A percentile compares a stretch with the other conserved stretches of the same genome.
Evolutionary conservation across 306 rosid species (phyloP).

Genomic region (Malus sylvestris): DNA sequence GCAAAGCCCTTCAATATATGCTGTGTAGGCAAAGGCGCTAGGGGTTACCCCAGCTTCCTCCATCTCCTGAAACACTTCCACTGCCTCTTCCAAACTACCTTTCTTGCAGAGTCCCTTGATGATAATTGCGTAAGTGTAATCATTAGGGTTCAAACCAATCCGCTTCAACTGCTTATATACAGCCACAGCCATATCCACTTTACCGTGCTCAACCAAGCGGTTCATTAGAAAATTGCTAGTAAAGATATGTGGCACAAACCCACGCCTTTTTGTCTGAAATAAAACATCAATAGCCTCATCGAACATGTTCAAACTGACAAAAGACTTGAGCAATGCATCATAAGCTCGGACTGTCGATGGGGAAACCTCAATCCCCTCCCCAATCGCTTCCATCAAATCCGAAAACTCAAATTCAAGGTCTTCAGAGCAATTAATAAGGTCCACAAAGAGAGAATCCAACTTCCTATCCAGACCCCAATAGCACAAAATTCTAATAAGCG

Average conservation of each 20-base stretch:
- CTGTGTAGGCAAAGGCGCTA: conserved; percentile 38
- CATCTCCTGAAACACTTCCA: conserved; percentile 54
- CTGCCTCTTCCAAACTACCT: conserved; percentile 46
- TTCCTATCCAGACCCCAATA: conserved; percentile 42
- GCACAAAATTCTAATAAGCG: conserved; percentile 48
- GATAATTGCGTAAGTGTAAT: conserved; percentile 58
- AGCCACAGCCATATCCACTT: conserved; percentile 39
- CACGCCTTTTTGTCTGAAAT: conserved; percentile 37
- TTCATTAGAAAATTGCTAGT: conserved; percentile 67
- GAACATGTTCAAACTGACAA: conserved; percentile 49
- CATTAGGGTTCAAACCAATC: conserved; percentile 59
- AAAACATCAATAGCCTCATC: conserved; percentile 63
- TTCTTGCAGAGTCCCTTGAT: conserved; percentile 62
- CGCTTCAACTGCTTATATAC: conserved; percentile 54
- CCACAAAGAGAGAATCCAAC: conserved; percentile 53
- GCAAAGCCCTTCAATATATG: conserved; percentile 71
- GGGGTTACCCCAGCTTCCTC: conserved; percentile 44
- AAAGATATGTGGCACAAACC: conserved; percentile 47
- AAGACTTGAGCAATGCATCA: conserved; percentile 55
- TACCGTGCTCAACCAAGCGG: conserved; percentile 40
- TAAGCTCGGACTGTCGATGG: conserved; percentile 36
- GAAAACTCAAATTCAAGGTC: conserved; percentile 26
- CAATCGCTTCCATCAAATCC: conserved; percentile 37
- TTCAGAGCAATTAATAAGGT: conserved; percentile 30
- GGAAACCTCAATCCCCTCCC: conserved; percentile 21